phyloP scores from a whole-genome alignment of 2,329 filamentous ascomycete genomes.

The Colletotrichum navitas region DNA sequence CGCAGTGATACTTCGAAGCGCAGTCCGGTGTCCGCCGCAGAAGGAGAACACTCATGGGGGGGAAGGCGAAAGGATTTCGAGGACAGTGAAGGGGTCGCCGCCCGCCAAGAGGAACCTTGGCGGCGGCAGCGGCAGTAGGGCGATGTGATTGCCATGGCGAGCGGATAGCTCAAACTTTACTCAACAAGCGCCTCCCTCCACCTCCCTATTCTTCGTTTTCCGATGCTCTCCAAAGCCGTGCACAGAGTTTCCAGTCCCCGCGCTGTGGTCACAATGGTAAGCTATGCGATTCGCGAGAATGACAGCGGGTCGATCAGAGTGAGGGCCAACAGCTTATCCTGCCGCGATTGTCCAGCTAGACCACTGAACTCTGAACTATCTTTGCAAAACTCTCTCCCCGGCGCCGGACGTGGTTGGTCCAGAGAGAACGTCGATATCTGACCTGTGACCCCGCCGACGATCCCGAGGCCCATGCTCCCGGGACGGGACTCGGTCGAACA shows the following conservation, averaged over 20 bases:
- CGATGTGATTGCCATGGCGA: not conserved
- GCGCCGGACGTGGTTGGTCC: not conserved
- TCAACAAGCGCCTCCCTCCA: not conserved
- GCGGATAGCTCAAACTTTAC: not conserved
- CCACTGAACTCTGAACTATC: too few species aligned
- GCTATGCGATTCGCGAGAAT: not conserved
- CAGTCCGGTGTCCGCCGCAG: too few species aligned
- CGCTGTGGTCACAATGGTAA: not conserved
- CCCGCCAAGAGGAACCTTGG: slow-evolving; percentile 40
- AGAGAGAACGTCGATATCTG: not conserved
- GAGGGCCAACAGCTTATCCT: not conserved
- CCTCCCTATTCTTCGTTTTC: not conserved
- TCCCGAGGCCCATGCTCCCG: not conserved
- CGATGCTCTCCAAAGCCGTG: not conserved
- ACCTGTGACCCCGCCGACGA: not conserved
- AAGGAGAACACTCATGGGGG: slow-evolving; percentile 8
- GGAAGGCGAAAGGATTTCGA: slow-evolving; percentile 14
- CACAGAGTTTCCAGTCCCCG: not conserved
- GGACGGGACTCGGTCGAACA: not conserved
- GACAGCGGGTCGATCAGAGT: not conserved
- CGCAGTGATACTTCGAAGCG: slow-evolving; percentile 10
- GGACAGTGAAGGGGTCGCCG: slow-evolving; percentile 1
- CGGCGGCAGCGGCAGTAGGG: too few species aligned
- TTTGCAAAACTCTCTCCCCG: not conserved
- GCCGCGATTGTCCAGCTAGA: not conserved